phyloP scores from a whole-genome alignment of 106 monocot genomes.

The Dendrobium chrysotoxum region DNA sequence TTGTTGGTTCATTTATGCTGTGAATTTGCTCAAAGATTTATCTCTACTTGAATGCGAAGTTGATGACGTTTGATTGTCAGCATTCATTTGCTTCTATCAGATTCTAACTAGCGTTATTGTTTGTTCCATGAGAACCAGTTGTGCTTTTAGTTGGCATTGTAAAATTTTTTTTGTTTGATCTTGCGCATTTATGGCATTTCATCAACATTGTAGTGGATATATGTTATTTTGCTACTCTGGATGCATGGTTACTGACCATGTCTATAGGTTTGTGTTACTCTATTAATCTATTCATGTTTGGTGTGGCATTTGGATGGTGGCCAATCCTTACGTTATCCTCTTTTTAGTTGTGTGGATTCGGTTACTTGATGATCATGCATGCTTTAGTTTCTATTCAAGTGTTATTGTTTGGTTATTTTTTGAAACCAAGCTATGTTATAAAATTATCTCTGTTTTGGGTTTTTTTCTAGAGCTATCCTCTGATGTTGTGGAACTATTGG shows the following conservation, averaged over 20 bases:
- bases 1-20: background rate
- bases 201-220: background rate
- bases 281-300: background rate
- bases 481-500: slow-evolving; percentile 36
- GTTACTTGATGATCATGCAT: background rate
- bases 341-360: background rate
- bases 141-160: background rate
- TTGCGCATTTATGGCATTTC: background rate
- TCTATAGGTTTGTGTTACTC: background rate
- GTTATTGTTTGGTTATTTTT: background rate
- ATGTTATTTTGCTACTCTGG: background rate
- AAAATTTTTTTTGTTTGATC: background rate
- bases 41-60: background rate
- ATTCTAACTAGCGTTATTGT: background rate
- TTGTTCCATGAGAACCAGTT: background rate
- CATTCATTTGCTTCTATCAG: background rate
- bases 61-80: background rate
- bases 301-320: background rate
- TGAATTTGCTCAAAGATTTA: background rate
- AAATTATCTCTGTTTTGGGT: background rate
- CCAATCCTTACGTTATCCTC: background rate
- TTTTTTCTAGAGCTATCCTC: slow-evolving; percentile 51
- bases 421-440: background rate
- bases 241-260: background rate
- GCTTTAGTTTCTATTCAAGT: background rate